Evolutionary conservation across 768 basidiomycete species (phyloP), one percentile per base, ranked within the genome.

Genomic region (Chlorophyllum brunneum): DNA sequence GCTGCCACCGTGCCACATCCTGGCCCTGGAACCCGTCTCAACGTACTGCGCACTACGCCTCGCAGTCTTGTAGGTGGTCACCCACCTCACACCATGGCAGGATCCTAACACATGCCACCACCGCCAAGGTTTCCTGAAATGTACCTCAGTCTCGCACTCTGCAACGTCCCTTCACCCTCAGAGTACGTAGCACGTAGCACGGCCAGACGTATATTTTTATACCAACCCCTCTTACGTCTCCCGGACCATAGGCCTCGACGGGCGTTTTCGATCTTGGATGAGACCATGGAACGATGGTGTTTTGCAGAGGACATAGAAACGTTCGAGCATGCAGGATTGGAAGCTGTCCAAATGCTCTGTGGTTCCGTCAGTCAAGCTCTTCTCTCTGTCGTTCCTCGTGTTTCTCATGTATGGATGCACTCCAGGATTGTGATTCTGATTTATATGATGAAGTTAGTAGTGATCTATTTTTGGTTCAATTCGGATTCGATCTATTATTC

Each of bases 1-100:
- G 54, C 69, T 91, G 11, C 82, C 88, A 5, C 77, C 86, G 0
- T 75, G 80, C 40, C 89, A 92, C 63, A 71, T 92, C 29, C 75
- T 90, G 44, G 86, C 86, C 8, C 69, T 83, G n/a, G 86, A 88
- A 56, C 72, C 72, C 48, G 62, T 81, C 27, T 76, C 81, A 23
- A 72, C 80, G 5, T 78, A 74, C 59, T 72, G 75, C 53, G 86
- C 82, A 6, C 65, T 87, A 34, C 77, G 87, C 29, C 81, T 92
- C 58, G 76, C 85, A 2, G 65, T 78, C 2, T 57, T 90, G 88
- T 88, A 56, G 54, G 86, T 74, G 29, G 51, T 37, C 15, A 39
- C 8, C n/a, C 3, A 16, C 6, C 15, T 36, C 6, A 15, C 6
- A 30, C 48, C 39, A 15, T n/a, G 9, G 24, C 16, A 30, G 26